Base-by-base conservation (phyloP, 2,329 filamentous ascomycete species). In the Cytospora schulzeri region DNA sequence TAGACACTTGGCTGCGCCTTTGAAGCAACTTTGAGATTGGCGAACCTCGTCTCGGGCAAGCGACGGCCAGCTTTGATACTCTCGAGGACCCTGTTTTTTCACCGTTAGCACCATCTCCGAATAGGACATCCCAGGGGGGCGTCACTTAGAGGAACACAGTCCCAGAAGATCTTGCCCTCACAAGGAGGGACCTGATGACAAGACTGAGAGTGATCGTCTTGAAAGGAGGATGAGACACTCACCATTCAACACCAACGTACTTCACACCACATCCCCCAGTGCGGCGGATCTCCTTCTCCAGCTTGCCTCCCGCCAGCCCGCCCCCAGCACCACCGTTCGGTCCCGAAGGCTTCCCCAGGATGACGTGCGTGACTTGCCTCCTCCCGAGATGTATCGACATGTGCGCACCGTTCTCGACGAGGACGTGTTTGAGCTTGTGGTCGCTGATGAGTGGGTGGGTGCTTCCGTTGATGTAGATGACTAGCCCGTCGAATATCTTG, bases 401-500 rank as follows among this genome's bases (percentile, higher is more conserved):
- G 51, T 78, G 81, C 0, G 87, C 94, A 24, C 93, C 94, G 72
- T 96, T 87, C 63, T 87, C 82, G 6, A 84, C 86, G 45, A 97
- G 83, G 19, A 96, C 76, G 62, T 88, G 88, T 80, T 95, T 96
- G 64, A 97, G 84, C 73, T 86, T 90, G 78, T 96, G 91, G 75
- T 97, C 93, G 17, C 91, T 96, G 67, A 97, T 85, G 28, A 87
- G 76, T 1, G 93, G 93, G 66, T 88, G 84, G 2, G 92, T 96
- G 69, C 91, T 93, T 66, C 93, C 93, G 76, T 97, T 97, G 76
- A 97, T 85, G 77, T 94, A 95, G 70, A 97, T 84, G 59, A 86
- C 88, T 26, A 93, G 82, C 19, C 88, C 86, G 53, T 85, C 77
- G 73, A 97, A 93, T 60, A 96, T 84, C 55, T 79, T 72, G 69